Conservation (phyloP, 768 basidiomycete genomes). For the Podaxis sp. region DNA sequence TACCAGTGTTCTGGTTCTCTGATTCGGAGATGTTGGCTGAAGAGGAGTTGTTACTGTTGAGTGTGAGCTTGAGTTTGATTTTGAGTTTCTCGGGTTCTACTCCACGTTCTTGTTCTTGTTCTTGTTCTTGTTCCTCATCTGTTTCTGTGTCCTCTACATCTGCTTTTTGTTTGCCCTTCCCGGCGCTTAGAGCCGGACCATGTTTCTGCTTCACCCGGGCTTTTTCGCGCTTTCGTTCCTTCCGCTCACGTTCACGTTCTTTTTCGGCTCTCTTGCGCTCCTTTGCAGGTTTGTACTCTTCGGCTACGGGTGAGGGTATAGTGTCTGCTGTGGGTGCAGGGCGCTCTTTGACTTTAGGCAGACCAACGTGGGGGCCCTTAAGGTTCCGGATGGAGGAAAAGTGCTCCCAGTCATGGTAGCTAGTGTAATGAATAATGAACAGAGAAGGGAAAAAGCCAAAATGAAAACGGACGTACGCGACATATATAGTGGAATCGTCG, state of each 20-base stretch:
- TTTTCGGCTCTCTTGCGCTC: constrained; percentile 32
- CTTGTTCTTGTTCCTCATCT: background rate
- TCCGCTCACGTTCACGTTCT: constrained; percentile 24
- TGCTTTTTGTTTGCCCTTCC: background rate
- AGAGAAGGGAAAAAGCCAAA: background rate
- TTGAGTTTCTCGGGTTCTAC: constrained; percentile 9
- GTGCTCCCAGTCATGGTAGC: constrained; percentile 94
- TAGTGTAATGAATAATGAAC: constrained; percentile 23
- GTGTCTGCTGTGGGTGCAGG: constrained; percentile 29
- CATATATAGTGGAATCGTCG: constrained; percentile 57
- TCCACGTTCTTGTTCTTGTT: background rate
- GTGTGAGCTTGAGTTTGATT: constrained; percentile 14
- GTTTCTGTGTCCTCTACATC: background rate
- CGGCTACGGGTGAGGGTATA: constrained; percentile 25
- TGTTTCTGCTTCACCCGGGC: constrained; percentile 17
- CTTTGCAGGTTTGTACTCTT: constrained; percentile 18
- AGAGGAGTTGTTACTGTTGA: constrained; percentile 1
- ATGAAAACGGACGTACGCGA: constrained; percentile 61
- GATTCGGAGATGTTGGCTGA: constrained; percentile 16
- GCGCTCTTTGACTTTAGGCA: constrained; percentile 61
- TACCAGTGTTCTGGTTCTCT: background rate
- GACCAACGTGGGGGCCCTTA: constrained; percentile 76
- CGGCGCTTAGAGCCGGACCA: background rate
- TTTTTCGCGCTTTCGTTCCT: constrained; percentile 24
- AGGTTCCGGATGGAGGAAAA: constrained; percentile 92